Evolutionary conservation across 257 asterid species (phyloP), one percentile per base, ranked within the genome.

Genomic region (Linaria vulgaris): DNA sequence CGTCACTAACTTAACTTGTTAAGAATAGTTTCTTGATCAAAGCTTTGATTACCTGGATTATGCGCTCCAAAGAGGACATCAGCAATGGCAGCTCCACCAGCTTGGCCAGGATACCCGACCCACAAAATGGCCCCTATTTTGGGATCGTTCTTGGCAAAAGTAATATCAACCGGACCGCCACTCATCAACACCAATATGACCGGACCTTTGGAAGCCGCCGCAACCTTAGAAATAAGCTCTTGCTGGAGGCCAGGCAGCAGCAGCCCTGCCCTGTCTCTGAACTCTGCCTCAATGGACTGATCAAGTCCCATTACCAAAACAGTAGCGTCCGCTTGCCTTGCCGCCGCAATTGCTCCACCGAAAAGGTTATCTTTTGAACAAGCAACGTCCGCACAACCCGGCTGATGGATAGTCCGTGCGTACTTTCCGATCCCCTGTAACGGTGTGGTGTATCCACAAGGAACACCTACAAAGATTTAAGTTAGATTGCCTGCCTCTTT

Each of bases 31-130:
- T 34, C 6, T 34, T 34, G 41, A 34, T 34, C 10, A 34, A 34
- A 34, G 41, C 6, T 1, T 34, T 34, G 13, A 7, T 50, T 17
- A 79, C 96, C 95, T n/a, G 97, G 97, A 79, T 87, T 90, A 71
- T 90, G 95, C 9, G 80, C 12, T 68, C 97, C 97, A 38, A 83
- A 90, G 0, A 90, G 79, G 45, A 85, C 67, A 70, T 87, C 90
- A 5, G 94, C 95, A 69, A 87, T 85, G 1, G 95, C 97, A 5
- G 88, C 77, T 1, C 95, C 97, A 12, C 97, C 97, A 0, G 83
- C 88, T 61, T 90, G 94, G 52, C 95, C 97, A 0, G 97, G 95
- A 64, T 87, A 90, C 12, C 97, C 97, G 4, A 66, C 94, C 97
- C 95, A 87, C 44, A 90, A 47, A 16, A 90, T 90, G 0, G 87